Evolutionary conservation across 305 asterid genomes (phyloP).

Genomic region (Fraxinus angustifolia): DNA sequence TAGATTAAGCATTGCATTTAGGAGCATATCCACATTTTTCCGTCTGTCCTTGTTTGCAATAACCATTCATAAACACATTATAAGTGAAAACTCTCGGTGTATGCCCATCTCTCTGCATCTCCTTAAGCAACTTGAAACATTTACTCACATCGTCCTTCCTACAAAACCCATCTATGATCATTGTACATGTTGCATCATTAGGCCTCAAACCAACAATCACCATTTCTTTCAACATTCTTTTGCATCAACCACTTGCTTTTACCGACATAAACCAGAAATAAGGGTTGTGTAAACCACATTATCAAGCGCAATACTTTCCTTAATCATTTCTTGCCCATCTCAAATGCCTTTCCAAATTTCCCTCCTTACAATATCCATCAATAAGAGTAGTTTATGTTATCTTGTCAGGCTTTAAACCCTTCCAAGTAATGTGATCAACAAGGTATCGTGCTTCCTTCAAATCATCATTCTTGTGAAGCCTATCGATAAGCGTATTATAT

Average conservation of each 20-base stretch:
- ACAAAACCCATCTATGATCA: slow-evolving; percentile 68
- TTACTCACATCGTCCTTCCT: slow-evolving; percentile 60
- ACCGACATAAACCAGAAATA: slow-evolving; percentile 62
- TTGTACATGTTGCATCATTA: slow-evolving; percentile 50
- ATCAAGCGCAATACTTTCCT: slow-evolving; percentile 54
- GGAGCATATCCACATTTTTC: slow-evolving; percentile 65
- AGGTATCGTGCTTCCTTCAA: slow-evolving; percentile 48
- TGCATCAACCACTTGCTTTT: slow-evolving; percentile 47
- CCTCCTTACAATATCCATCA: slow-evolving; percentile 63
- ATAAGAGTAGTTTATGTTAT: slow-evolving; percentile 69
- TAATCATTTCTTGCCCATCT: slow-evolving; percentile 45
- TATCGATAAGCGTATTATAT: slow-evolving; percentile 61
- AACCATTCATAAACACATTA: slow-evolving; percentile 66
- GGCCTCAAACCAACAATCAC: slow-evolving; percentile 45
- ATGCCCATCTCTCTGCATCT: slow-evolving; percentile 58
- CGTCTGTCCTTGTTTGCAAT: slow-evolving; percentile 79
- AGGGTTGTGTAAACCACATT: slow-evolving; percentile 63
- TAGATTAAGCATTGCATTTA: slow-evolving; percentile 71
- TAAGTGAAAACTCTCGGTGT: slow-evolving; percentile 48
- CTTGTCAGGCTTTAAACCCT: slow-evolving; percentile 77
- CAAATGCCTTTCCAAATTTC: slow-evolving; percentile 60
- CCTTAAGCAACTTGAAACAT: slow-evolving; percentile 50
- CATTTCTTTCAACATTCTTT: slow-evolving; percentile 61
- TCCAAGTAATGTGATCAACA: slow-evolving; percentile 47
- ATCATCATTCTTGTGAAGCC: slow-evolving; percentile 68